A percentile compares a stretch with the other conserved stretches of the same genome.
Evolutionary conservation across 768 basidiomycete species (phyloP).

Genomic region (Goffeauzyma gilvescens): DNA sequence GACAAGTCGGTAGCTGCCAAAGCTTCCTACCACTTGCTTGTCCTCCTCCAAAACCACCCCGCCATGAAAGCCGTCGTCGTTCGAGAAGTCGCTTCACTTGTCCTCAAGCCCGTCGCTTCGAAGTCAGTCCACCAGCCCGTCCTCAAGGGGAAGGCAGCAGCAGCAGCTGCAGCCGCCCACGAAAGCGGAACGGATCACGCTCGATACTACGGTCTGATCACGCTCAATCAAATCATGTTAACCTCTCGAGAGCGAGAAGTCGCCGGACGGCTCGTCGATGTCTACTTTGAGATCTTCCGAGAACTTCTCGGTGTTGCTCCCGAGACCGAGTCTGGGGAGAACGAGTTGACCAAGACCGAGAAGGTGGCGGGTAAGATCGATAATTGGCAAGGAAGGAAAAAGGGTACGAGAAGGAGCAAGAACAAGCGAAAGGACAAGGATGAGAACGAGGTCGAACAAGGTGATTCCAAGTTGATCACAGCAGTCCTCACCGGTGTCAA

Average conservation of each 20-base stretch:
- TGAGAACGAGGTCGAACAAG: conserved; percentile 47
- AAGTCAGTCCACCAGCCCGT: conserved; percentile 18
- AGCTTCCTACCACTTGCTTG: conserved; percentile 72
- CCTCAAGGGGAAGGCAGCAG: conserved; percentile 24
- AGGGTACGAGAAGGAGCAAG: conserved; percentile 22
- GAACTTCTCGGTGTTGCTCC: conserved; percentile 46
- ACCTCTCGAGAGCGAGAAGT: conserved; percentile 47
- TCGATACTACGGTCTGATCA: conserved; percentile 78
- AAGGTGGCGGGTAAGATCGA: conserved; percentile 33
- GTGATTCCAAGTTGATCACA: conserved; percentile 62
- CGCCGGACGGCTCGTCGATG: conserved; percentile 57
- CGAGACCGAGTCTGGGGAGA: conserved; percentile 21
- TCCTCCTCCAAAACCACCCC: conserved; percentile 74
- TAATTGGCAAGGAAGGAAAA: conserved; percentile 33
- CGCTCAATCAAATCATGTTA: conserved; percentile 81
- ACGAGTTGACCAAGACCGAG: conserved; percentile 31
- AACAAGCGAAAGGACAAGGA: conserved; percentile 24
- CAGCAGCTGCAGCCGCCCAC: conserved; percentile 7
- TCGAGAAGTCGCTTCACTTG: conserved; percentile 61
- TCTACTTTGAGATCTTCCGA: conserved; percentile 88
- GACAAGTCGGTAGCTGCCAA: conserved; percentile 74
- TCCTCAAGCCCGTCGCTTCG: conserved; percentile 43
- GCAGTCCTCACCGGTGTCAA: conserved; percentile 87
- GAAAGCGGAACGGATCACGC: conserved; percentile 40
- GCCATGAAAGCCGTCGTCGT: conserved; percentile 80